A percentile compares a stretch with the other conserved stretches of the same genome.
phyloP scores from a whole-genome alignment of 306 rosid species.

The Potentilla sterilis region DNA sequence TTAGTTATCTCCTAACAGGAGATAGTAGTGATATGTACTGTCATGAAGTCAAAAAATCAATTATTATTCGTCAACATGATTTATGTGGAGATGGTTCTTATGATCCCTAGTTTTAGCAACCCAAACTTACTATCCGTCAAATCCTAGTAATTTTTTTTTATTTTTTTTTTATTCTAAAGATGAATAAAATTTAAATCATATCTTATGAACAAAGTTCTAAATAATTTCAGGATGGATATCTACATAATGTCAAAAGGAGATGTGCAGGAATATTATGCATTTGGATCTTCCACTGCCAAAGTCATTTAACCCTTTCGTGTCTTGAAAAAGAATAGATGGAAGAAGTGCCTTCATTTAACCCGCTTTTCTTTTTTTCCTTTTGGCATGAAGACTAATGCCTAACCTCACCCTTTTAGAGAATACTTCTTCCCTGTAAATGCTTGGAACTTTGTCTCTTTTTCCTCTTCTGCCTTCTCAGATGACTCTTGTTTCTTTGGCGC shows the following conservation, averaged over 20 bases:
- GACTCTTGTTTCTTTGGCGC: slow-evolving; percentile 27
- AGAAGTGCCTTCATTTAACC: neutral
- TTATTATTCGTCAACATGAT: too few relatives aligned
- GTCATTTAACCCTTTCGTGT: neutral
- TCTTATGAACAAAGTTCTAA: neutral
- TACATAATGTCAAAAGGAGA: slow-evolving; percentile 1
- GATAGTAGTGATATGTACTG: too few relatives aligned
- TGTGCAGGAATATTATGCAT: slow-evolving; percentile 3
- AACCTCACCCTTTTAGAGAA: slow-evolving; percentile 35
- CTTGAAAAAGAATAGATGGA: neutral
- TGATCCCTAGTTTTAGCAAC: too few relatives aligned
- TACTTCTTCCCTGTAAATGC: slow-evolving; percentile 60
- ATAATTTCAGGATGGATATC: neutral
- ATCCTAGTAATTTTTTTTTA: too few relatives aligned
- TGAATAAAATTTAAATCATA: neutral
- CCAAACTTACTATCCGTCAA: too few relatives aligned
- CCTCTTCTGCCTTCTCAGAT: slow-evolving; percentile 28
- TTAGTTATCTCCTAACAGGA: too few relatives aligned
- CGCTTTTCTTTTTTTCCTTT: too few relatives aligned
- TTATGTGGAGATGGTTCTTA: too few relatives aligned
- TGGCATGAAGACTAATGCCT: neutral
- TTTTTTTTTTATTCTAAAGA: neutral
- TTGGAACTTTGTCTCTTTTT: slow-evolving; percentile 42
- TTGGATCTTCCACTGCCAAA: slow-evolving; percentile 1
- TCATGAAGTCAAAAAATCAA: too few relatives aligned